These are phyloP conservation scores for Agaricus subrufescens DNA, from an alignment of 768 basidiomycete species.

Conservation along the genomic window DNA sequence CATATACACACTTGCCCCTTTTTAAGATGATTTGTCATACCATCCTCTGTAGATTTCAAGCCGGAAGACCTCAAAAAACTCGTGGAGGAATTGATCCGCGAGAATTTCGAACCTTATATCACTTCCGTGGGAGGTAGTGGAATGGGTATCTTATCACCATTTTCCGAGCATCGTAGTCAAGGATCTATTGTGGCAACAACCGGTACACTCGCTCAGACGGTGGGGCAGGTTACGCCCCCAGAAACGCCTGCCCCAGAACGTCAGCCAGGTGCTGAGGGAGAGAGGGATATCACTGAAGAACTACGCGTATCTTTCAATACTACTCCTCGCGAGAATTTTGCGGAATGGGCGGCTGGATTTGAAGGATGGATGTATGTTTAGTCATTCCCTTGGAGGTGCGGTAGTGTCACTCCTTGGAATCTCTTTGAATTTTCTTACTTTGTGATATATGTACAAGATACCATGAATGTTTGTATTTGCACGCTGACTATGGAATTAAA, in stretches of 20 bases:
- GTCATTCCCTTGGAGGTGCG: constrained; percentile 7
- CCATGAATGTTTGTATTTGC: too few species aligned
- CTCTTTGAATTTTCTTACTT: too few species aligned
- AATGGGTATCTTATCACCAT: constrained; percentile 76
- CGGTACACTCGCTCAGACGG: constrained; percentile 12
- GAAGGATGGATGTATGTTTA: constrained; percentile 64
- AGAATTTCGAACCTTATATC: constrained; percentile 78
- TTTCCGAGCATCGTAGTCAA: constrained; percentile 36
- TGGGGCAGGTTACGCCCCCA: constrained; percentile 45
- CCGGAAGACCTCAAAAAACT: constrained; percentile 54
- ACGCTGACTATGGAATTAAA: too few species aligned
- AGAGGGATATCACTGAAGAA: constrained; percentile 18
- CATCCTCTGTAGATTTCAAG: constrained; percentile 58
- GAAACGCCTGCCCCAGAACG: constrained; percentile 36
- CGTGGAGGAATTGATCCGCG: constrained; percentile 50
- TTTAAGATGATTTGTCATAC: background rate
- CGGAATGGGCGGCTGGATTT: constrained; percentile 47
- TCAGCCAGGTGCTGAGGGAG: constrained; percentile 13
- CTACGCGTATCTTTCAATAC: constrained; percentile 42
- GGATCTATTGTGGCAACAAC: constrained; percentile 14
- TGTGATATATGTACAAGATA: too few species aligned
- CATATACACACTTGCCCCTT: background rate
- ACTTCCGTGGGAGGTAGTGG: constrained; percentile 94
- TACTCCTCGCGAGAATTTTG: constrained; percentile 34
- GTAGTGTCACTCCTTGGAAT: background rate